Percentiles rank a stretch among this genome's conserved stretches.
These are phyloP conservation scores for Recurvomyces mirabilis DNA, from an alignment of 495 filamentous ascomycete genomes.

Conservation along the genomic window DNA sequence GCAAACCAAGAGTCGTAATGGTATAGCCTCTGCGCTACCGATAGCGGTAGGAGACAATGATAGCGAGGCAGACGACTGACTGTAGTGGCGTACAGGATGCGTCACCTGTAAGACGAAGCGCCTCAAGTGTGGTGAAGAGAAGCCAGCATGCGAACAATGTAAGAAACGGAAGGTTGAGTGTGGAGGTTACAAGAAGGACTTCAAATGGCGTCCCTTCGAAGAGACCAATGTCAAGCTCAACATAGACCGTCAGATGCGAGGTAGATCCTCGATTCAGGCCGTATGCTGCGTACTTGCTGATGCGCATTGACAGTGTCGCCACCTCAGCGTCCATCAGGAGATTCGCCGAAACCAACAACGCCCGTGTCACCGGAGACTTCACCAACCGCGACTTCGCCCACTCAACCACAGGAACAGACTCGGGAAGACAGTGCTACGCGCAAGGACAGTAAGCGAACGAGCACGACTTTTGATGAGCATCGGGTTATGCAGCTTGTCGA, in stretches of 20 bases:
- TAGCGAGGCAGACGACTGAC: no score
- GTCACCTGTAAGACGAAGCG: slow-evolving; percentile 73
- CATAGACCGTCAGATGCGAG: slow-evolving; percentile 16
- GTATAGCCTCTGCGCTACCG: slow-evolving; percentile 30
- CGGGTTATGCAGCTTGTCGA: neutral
- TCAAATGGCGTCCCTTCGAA: slow-evolving; percentile 74
- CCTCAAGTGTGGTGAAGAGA: slow-evolving; percentile 71
- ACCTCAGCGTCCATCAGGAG: slow-evolving; percentile 1
- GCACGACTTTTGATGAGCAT: slow-evolving; percentile 2
- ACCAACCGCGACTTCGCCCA: neutral
- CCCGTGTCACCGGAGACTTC: neutral
- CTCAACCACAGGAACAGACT: neutral
- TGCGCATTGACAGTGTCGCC: neutral
- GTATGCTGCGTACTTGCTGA: no score
- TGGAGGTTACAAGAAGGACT: slow-evolving; percentile 73
- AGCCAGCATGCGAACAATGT: slow-evolving; percentile 66
- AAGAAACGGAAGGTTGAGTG: slow-evolving; percentile 57
- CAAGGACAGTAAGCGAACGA: slow-evolving; percentile 3
- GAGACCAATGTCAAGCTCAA: slow-evolving; percentile 33
- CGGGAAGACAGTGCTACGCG: neutral
- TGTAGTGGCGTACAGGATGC: slow-evolving; percentile 44
- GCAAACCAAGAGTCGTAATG: slow-evolving; percentile 76
- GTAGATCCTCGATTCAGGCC: no score
- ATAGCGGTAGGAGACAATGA: neutral
- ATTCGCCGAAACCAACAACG: slow-evolving; percentile 7